phyloP scores from a whole-genome alignment of 179 eudicot species.

The Beta macrorhiza region DNA sequence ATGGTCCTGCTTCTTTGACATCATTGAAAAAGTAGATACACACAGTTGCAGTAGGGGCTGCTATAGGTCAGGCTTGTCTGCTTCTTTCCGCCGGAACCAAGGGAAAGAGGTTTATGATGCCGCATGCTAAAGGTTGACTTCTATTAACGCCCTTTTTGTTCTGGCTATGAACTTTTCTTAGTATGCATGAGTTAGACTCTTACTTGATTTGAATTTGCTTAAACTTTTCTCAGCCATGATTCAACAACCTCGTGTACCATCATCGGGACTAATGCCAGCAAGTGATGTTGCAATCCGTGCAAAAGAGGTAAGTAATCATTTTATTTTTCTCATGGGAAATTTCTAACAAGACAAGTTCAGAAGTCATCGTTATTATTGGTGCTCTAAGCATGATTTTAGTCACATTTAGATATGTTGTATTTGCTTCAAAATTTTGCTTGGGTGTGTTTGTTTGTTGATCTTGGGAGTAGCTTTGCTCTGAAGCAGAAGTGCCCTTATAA shows the following conservation, averaged over 20 bases:
- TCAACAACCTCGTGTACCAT: constrained; percentile 70
- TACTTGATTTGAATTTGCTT: constrained; percentile 20
- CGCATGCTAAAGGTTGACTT: constrained; percentile 69
- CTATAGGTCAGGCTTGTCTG: constrained; percentile 87
- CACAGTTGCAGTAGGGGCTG: constrained; percentile 77
- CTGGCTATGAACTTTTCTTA: neutral
- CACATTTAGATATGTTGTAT: neutral
- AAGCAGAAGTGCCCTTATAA: neutral
- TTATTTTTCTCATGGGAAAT: neutral
- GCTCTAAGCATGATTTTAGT: neutral
- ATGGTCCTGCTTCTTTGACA: constrained; percentile 5
- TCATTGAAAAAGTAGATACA: constrained; percentile 53
- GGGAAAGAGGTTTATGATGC: constrained; percentile 85
- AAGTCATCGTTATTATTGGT: neutral
- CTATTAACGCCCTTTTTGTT: neutral
- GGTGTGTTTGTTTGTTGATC: constrained; percentile 2
- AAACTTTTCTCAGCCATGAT: constrained; percentile 57
- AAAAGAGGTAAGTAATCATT: constrained; percentile 50
- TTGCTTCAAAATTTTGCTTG: neutral
- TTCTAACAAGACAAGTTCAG: neutral
- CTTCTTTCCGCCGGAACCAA: constrained; percentile 88
- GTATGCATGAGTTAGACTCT: neutral
- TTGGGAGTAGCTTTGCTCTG: neutral
- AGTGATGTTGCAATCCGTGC: constrained; percentile 76
- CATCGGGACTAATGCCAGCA: constrained; percentile 77